These are phyloP conservation scores for Lachancea waltii DNA, from an alignment of 805 yeast species.

Conservation along the genomic window DNA sequence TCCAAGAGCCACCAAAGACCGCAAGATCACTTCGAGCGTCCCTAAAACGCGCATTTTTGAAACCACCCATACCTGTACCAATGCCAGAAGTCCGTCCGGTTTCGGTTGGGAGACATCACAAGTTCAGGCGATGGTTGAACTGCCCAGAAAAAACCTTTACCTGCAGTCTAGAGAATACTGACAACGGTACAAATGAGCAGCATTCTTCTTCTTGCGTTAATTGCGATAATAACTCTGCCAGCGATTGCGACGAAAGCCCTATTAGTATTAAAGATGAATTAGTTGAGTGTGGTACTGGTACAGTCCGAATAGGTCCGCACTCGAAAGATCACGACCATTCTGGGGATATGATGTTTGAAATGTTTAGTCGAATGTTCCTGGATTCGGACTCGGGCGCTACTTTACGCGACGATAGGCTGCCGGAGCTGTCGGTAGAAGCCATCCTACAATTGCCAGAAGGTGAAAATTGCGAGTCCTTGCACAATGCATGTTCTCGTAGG, in stretches of 20 bases:
- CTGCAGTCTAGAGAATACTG: too few relatives aligned
- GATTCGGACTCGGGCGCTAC: conserved; percentile 6
- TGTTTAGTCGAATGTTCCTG: conserved; percentile 5
- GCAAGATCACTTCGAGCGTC: conserved; percentile 4
- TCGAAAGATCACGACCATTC: neutral
- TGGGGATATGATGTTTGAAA: neutral
- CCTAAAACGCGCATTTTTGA: neutral
- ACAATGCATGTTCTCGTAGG: neutral
- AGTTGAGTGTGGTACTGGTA: too few relatives aligned
- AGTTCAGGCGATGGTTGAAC: conserved; percentile 8
- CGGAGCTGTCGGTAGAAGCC: too few relatives aligned
- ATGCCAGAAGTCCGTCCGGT: neutral
- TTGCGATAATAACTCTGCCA: too few relatives aligned
- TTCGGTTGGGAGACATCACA: conserved; percentile 4
- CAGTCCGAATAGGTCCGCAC: too few relatives aligned
- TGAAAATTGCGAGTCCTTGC: too few relatives aligned
- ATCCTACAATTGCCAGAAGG: too few relatives aligned
- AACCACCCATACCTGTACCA: neutral
- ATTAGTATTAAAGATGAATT: too few relatives aligned
- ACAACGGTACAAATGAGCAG: too few relatives aligned
- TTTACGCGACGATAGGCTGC: neutral
- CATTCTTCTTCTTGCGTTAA: too few relatives aligned
- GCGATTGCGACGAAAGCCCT: too few relatives aligned
- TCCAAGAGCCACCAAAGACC: conserved; percentile 3
- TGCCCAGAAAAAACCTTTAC: conserved; percentile 2